These are phyloP conservation scores for Coelastrella sp. DNA, from an alignment of 139 green algal species.

Conservation along the genomic window DNA sequence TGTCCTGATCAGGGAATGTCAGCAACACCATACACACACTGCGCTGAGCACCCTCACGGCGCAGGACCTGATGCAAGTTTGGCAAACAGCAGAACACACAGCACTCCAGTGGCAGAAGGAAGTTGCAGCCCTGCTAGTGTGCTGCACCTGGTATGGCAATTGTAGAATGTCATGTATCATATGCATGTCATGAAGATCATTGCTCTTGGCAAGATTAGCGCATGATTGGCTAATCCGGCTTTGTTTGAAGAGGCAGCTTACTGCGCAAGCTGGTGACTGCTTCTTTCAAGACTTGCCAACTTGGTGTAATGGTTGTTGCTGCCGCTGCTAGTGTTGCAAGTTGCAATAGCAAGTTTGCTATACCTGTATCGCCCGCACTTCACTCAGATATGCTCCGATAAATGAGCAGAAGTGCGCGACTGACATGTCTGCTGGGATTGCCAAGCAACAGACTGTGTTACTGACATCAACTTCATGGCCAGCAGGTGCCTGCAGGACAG, in stretches of 20 bases:
- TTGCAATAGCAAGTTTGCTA: neutral
- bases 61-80: slow-evolving; percentile 83
- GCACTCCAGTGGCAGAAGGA: neutral
- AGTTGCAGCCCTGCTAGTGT: neutral
- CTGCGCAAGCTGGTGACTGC: neutral
- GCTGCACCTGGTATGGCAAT: too few species aligned
- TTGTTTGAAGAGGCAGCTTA: too few species aligned
- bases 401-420: slow-evolving; percentile 94
- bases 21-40: slow-evolving; percentile 91
- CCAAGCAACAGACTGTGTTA: slow-evolving; percentile 82
- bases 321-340: neutral
- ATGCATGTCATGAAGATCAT: too few species aligned
- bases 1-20: slow-evolving; percentile 71
- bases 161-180: too few species aligned
- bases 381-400: slow-evolving; percentile 78
- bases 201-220: too few species aligned
- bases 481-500: neutral
- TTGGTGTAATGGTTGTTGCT: neutral
- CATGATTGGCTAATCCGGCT: too few species aligned
- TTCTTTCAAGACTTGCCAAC: neutral
- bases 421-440: slow-evolving; percentile 89
- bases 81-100: slow-evolving; percentile 16
- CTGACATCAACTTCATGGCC: slow-evolving; percentile 28
- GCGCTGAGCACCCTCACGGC: slow-evolving; percentile 60
- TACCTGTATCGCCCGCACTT: slow-evolving; percentile 51